phyloP scores from a whole-genome alignment of 805 yeast genomes.

The Candida awuae region DNA sequence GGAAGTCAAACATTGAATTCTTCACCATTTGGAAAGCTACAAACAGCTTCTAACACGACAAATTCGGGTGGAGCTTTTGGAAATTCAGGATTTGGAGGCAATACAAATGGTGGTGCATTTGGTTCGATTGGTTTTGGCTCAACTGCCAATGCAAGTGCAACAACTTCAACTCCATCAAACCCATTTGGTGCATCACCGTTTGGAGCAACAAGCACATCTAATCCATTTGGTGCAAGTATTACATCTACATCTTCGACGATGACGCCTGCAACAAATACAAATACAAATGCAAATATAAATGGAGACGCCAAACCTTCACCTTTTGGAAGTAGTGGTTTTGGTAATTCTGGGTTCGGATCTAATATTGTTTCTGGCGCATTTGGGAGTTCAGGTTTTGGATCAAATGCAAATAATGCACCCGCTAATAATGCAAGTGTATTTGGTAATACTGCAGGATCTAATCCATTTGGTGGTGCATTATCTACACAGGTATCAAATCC shows the following conservation, averaged over 20 bases:
- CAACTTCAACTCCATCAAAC: neutral
- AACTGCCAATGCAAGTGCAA: neutral
- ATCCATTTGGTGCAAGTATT: neutral
- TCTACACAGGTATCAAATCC: too few species aligned
- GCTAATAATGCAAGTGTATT: slow-evolving; percentile 6
- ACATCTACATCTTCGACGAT: neutral
- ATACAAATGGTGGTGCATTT: slow-evolving; percentile 11
- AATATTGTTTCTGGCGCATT: slow-evolving; percentile 11
- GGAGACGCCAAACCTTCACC: neutral
- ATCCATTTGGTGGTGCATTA: too few species aligned
- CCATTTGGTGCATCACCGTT: slow-evolving; percentile 14
- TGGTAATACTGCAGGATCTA: too few species aligned
- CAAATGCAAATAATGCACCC: slow-evolving; percentile 7
- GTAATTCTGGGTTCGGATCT: slow-evolving; percentile 2
- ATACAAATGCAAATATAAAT: too few species aligned
- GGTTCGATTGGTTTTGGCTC: slow-evolving; percentile 8
- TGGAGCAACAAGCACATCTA: neutral
- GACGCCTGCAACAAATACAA: slow-evolving; percentile 7
- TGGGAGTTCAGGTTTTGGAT: slow-evolving; percentile 9
- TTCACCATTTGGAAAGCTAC: slow-evolving; percentile 5
- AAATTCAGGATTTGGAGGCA: slow-evolving; percentile 1
- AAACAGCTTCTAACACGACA: neutral
- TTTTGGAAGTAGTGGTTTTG: neutral
- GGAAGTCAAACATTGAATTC: slow-evolving; percentile 1
- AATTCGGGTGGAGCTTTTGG: neutral